A percentile compares a stretch with the other conserved stretches of the same genome.
Evolutionary conservation across 73 alveolate genomes (phyloP).

Genomic region (Breviolum minutum): DNA sequence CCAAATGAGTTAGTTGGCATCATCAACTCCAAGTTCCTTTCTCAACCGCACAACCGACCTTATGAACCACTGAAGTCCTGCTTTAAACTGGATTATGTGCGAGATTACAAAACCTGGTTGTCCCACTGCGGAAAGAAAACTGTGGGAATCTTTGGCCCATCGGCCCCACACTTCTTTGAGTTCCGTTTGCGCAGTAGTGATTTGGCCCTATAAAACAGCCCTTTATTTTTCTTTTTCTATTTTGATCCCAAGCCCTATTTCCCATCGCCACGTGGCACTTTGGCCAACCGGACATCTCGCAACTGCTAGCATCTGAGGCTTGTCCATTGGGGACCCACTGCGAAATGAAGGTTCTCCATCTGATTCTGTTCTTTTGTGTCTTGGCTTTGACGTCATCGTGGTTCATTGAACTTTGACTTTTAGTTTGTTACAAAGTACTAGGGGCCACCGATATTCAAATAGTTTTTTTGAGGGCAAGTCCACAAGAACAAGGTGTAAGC

Average conservation of each 20-base stretch:
- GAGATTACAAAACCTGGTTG: background rate
- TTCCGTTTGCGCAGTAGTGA: background rate
- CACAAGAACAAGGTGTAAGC: background rate
- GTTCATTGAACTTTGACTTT: background rate
- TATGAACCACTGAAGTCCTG: conserved; percentile 2
- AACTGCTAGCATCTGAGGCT: background rate
- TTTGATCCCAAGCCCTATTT: background rate
- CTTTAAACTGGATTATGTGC: conserved; percentile 2
- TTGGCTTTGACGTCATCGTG: background rate
- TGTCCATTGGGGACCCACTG: conserved; percentile 7
- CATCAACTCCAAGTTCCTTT: background rate
- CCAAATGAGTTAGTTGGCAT: background rate
- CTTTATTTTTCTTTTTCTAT: background rate
- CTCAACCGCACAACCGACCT: conserved; percentile 22
- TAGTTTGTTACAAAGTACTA: background rate
- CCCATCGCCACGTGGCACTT: background rate
- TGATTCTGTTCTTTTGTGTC: background rate
- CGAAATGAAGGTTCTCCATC: background rate
- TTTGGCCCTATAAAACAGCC: background rate
- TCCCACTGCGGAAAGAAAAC: background rate
- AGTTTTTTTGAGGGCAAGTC: background rate
- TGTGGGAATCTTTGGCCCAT: conserved; percentile 50
- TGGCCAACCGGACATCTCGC: background rate
- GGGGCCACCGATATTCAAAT: background rate
- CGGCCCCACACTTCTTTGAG: conserved; percentile 48